phyloP scores from a whole-genome alignment of 495 filamentous ascomycete species.

The Penicillium soppii region DNA sequence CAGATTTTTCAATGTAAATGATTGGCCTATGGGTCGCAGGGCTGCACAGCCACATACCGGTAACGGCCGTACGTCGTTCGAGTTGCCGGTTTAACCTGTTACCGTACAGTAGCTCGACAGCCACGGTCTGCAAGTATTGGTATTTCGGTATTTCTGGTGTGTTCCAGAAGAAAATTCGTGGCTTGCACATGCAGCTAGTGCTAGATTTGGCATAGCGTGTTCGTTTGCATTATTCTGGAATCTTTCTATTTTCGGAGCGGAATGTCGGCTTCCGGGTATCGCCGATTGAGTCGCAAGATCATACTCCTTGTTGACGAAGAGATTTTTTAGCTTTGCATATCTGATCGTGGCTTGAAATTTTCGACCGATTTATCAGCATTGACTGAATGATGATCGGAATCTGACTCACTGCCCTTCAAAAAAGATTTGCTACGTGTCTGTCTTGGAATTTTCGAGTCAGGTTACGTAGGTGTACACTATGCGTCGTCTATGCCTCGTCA shows the following conservation, averaged over 20 bases:
- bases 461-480: not conserved
- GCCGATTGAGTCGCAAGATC: not conserved
- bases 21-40: not conserved
- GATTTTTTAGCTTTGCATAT: not conserved
- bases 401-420: not conserved
- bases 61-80: constrained; percentile 2
- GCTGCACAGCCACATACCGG: constrained; percentile 8
- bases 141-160: constrained; percentile 8
- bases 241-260: constrained; percentile 11
- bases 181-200: not conserved
- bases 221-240: constrained; percentile 6
- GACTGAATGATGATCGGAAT: not conserved
- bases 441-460: too few relatives aligned
- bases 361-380: not conserved
- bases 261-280: constrained; percentile 6
- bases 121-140: not conserved
- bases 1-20: constrained; percentile 6
- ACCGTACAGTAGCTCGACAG: not conserved
- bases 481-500: not conserved
- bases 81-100: constrained; percentile 10
- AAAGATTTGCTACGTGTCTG: not conserved
- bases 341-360: not conserved
- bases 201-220: not conserved
- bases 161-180: constrained; percentile 3
- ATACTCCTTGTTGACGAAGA: not conserved